phyloP scores from a whole-genome alignment of 2,329 filamentous ascomycete species.

The Penicillium occitanis region DNA sequence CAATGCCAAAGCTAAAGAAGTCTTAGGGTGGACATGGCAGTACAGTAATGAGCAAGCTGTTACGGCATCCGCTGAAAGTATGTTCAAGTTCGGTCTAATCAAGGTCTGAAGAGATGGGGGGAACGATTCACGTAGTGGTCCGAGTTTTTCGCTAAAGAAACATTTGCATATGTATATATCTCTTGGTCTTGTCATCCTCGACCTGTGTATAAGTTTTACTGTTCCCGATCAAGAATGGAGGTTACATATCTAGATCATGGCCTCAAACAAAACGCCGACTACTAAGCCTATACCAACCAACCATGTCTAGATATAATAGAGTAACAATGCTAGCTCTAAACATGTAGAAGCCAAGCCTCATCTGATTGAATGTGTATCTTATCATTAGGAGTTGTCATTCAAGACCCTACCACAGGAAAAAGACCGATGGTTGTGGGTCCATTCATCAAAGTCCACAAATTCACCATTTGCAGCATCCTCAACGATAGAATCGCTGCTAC shows the following conservation, averaged over 20 bases:
- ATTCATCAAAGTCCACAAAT: not conserved
- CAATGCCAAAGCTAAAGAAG: constrained; percentile 13
- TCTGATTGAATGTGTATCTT: not conserved
- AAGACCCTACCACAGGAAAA: too few species aligned
- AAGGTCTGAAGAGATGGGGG: not conserved
- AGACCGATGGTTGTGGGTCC: not conserved
- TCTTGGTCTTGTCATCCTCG: not conserved
- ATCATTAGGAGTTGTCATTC: not conserved
- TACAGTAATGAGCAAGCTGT: constrained; percentile 11
- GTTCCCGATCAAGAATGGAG: not conserved
- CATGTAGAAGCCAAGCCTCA: not conserved
- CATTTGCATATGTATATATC: not conserved
- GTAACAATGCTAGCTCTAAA: not conserved
- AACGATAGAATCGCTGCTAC: not conserved
- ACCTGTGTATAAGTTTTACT: not conserved
- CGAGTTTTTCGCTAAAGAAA: not conserved
- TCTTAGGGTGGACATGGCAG: constrained; percentile 14
- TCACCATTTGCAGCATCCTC: not conserved
- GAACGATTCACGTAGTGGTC: not conserved
- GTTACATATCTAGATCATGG: not conserved
- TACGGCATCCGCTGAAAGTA: constrained; percentile 8
- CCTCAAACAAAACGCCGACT: not conserved
- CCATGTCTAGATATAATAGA: not conserved
- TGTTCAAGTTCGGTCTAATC: constrained; percentile 4
- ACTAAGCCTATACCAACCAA: not conserved